Evolutionary conservation across 2,329 filamentous ascomycete species (phyloP), one percentile per base, ranked within the genome.

Genomic region (Cladosporium sp.): DNA sequence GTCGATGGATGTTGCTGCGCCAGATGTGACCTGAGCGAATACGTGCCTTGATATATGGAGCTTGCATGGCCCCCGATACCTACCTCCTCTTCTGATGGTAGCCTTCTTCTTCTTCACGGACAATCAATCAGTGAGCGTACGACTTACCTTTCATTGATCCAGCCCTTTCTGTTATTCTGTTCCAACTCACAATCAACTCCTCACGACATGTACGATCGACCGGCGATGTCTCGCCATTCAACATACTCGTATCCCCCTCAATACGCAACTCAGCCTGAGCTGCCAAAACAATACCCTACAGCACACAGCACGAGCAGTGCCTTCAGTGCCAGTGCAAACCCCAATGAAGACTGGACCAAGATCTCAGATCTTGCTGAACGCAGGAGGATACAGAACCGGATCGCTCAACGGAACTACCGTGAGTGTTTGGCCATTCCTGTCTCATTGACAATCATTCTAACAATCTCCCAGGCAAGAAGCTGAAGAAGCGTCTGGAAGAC

Each of bases 271-370:
- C 69, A 54, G 57, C 66, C 67, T 63, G 67, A 69, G 55, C 64
- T 71, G 53, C 77, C 83, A 45, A 82, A 85, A 68, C 62, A 66
- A 22, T 84, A 88, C 65, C 84, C 85, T 62, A 77, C 82, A 35
- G 78, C 74, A 57, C 84, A 89, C 66, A 85, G 84, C 67, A 94
- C 88, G 55, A 95, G 89, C 75, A 95, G 89, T 72, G 92, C 92
- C 61, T 95, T 95, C 77, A 94, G 88, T 72, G 86, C 86, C 62
- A 94, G 89, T 57, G 92, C 91, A 62, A 94, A 95, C 69, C 88
- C 92, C 49, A 91, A 96, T 66, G 92, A 97, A 74, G 92, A 97
- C 75, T 97, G 92, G 92, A 96, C 92, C 67, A 95, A 96, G 82
- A 95, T 97, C 68, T 95, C 92, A 51, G 92, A 97, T 70, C 84